A percentile compares a stretch with the other conserved stretches of the same genome.
Conservation (phyloP, 78 protist species). For the Protostelium mycophagum region DNA sequence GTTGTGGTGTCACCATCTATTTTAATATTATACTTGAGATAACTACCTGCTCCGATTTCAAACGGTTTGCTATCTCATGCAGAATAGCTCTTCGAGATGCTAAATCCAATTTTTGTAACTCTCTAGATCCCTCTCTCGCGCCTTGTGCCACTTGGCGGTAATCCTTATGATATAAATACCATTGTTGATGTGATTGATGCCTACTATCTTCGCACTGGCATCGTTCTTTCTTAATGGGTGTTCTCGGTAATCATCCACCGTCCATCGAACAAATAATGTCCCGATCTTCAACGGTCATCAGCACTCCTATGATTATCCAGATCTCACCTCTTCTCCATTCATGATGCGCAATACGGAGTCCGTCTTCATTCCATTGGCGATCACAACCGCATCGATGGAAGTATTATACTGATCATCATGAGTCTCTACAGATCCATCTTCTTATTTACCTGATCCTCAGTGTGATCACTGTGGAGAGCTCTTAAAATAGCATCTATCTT, state of each 20-base stretch:
- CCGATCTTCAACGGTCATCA: background rate
- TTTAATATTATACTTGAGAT: background rate
- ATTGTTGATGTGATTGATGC: too few relatives aligned
- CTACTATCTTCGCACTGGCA: too few relatives aligned
- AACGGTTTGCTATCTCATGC: background rate
- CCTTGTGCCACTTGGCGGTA: background rate
- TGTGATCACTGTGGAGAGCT: slow-evolving; percentile 20
- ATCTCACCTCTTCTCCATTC: slow-evolving; percentile 35
- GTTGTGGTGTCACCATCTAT: background rate
- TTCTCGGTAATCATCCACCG: background rate
- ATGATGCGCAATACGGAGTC: background rate
- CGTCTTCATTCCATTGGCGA: slow-evolving; percentile 8
- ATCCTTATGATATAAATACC: background rate
- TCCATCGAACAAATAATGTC: background rate
- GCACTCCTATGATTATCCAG: background rate
- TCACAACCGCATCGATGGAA: slow-evolving; percentile 10
- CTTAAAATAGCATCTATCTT: slow-evolving; percentile 34
- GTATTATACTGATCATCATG: too few relatives aligned
- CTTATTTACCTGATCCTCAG: background rate
- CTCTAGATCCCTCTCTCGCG: background rate
- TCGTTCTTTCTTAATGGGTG: background rate
- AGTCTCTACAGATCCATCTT: too few relatives aligned
- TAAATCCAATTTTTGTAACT: background rate
- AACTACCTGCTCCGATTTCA: too few relatives aligned
- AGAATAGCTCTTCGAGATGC: background rate